Percentiles rank a stretch among this genome's conserved stretches.
These are phyloP conservation scores for Zymoseptoria brevis DNA, from an alignment of 2,329 filamentous ascomycete genomes.

Conservation along the genomic window DNA sequence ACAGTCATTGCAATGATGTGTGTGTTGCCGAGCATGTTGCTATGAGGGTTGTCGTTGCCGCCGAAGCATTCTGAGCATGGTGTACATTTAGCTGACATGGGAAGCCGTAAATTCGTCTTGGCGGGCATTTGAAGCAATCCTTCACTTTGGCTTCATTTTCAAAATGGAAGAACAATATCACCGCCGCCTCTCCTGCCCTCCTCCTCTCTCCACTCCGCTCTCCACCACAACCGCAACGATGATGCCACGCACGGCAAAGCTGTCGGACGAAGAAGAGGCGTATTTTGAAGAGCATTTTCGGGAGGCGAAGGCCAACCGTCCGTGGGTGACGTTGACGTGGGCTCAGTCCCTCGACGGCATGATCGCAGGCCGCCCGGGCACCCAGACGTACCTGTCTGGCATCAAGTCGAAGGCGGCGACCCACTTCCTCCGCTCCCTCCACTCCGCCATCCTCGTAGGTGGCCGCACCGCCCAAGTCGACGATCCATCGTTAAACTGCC, in stretches of 20 bases:
- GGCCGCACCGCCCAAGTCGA: conserved; percentile 78
- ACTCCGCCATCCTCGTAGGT: conserved; percentile 79
- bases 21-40: too few relatives aligned
- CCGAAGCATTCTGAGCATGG: too few relatives aligned
- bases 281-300: conserved; percentile 14
- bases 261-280: conserved; percentile 34
- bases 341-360: conserved; percentile 82
- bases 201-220: not conserved
- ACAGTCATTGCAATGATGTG: too few relatives aligned
- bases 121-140: not conserved
- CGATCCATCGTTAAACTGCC: conserved; percentile 77
- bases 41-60: too few relatives aligned
- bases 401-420: conserved; percentile 84
- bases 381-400: conserved; percentile 77
- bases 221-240: not conserved
- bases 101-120: not conserved
- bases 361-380: conserved; percentile 66
- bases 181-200: not conserved
- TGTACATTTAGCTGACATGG: too few relatives aligned
- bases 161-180: not conserved
- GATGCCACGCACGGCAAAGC: conserved; percentile 1
- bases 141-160: not conserved
- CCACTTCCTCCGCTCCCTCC: conserved; percentile 73
- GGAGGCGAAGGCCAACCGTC: conserved; percentile 22
- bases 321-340: conserved; percentile 74